phyloP scores from a whole-genome alignment of 352 stramenopile genomes.

The Pythium chondricola region DNA sequence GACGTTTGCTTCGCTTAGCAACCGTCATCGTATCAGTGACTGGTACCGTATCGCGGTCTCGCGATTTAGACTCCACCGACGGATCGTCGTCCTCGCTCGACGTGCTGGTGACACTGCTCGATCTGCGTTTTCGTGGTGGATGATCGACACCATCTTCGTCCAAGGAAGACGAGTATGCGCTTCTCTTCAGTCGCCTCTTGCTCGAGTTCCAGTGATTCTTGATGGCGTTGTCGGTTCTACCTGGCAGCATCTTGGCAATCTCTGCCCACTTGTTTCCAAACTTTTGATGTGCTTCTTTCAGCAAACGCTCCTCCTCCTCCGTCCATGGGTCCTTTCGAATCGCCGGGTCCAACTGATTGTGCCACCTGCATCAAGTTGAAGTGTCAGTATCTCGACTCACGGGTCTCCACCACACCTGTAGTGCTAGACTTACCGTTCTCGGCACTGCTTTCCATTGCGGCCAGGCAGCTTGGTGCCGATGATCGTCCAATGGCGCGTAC shows the following conservation, averaged over 20 bases:
- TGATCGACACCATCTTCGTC: background rate
- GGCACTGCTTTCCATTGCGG: conserved; percentile 92
- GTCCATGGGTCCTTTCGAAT: conserved; percentile 93
- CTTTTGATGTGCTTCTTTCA: conserved; percentile 68
- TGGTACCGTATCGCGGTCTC: background rate
- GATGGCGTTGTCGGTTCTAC: conserved; percentile 87
- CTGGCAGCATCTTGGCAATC: conserved; percentile 85
- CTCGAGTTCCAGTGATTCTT: conserved; percentile 93
- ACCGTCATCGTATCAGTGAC: background rate
- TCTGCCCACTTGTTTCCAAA: conserved; percentile 90
- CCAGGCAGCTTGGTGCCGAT: conserved; percentile 96
- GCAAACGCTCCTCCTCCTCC: conserved; percentile 75
- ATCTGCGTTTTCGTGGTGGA: conserved; percentile 10
- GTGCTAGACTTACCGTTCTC: conserved; percentile 73
- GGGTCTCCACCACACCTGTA: too few relatives aligned
- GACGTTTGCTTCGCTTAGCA: background rate
- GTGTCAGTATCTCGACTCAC: too few relatives aligned
- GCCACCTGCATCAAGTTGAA: conserved; percentile 59
- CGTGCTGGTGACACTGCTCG: conserved; percentile 12
- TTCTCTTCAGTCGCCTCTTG: conserved; percentile 69
- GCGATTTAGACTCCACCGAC: background rate
- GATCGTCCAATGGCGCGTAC: conserved; percentile 95
- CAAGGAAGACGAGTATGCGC: conserved; percentile 4
- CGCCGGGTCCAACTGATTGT: conserved; percentile 92
- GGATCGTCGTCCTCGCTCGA: conserved; percentile 10